These are phyloP conservation scores for Neurospora sp. DNA, from an alignment of 495 filamentous ascomycete species.

Conservation along the genomic window DNA sequence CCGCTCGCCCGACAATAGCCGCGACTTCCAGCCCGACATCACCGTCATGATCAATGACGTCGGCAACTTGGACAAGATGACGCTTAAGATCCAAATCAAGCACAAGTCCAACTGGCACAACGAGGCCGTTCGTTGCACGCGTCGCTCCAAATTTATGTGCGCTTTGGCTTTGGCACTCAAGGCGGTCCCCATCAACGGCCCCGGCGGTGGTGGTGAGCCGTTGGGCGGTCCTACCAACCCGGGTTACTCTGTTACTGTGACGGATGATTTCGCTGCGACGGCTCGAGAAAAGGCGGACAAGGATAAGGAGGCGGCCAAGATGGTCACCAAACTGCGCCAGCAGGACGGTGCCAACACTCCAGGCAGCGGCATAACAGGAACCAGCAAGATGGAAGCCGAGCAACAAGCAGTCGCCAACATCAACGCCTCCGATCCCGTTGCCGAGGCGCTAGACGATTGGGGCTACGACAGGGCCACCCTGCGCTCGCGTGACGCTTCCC, in stretches of 20 bases:
- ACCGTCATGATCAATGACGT: constrained; percentile 68
- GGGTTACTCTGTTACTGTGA: constrained; percentile 60
- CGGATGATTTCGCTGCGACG: constrained; percentile 50
- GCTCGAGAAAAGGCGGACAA: constrained; percentile 49
- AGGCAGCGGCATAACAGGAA: neutral
- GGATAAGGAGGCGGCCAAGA: constrained; percentile 51
- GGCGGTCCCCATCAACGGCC: constrained; percentile 75
- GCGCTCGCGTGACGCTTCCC: constrained; percentile 16
- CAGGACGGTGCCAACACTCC: neutral
- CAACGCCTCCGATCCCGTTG: constrained; percentile 26
- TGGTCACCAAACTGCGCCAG: constrained; percentile 32
- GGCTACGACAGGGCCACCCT: constrained; percentile 28
- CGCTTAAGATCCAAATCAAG: constrained; percentile 70
- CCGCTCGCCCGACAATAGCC: constrained; percentile 70
- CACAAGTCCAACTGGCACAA: constrained; percentile 98
- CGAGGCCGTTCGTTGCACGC: constrained; percentile 68
- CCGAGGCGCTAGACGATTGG: constrained; percentile 31
- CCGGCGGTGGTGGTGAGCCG: constrained; percentile 59
- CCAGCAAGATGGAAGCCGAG: constrained; percentile 17
- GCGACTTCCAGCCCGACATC: constrained; percentile 85
- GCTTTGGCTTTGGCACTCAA: constrained; percentile 79
- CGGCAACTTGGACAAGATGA: constrained; percentile 79
- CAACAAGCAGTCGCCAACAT: constrained; percentile 27
- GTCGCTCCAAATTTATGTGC: constrained; percentile 94
- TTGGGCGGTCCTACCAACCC: constrained; percentile 63